Evolutionary conservation across 73 alveolate species (phyloP), one percentile per base, ranked within the genome.

Genomic region (Paramecium pentaurelia): DNA sequence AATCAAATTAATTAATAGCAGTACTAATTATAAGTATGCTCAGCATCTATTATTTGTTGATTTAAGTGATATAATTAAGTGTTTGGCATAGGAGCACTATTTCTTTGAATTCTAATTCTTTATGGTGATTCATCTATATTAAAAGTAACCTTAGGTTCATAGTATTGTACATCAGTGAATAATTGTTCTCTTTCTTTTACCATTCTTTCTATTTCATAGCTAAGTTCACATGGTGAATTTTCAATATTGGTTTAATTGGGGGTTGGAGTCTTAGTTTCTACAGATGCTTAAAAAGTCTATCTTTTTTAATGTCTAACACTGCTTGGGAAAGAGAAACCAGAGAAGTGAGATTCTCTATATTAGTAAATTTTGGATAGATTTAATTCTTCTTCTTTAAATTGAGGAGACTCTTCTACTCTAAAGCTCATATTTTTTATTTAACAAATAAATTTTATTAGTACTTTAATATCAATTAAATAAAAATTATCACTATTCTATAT

Each of bases 301-400:
- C 84, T 28, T n/a, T 64, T 64, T 64, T 64, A 64, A 64, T 64
- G 84, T 34, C 84, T 64, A 9, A 64, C 84, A 32, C 84, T 64
- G 28, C 84, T 64, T 3, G 84, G 84, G 84, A 64, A 64, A 16
- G 84, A 64, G 84, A 64, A 64, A 18, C 84, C 84, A 32, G 84
- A 64, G 84, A 64, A 64, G 25, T 64, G 84, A 12, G 84, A 64
- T 34, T 64, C 84, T 64, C 84, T 28, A 11, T 64, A 64, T 64
- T 64, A 28, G 22, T 64, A 64, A 25, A 64, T 64, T 34, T 64
- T 64, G 45, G 84, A 64, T 64, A 64, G 22, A n/a, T 64, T 64
- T 64, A 64, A 64, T 14, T 64, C 84, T 16, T 64, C 84, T 28
- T 34, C 84, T 30, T 64, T 64, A 42, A 64, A 64, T 64, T 64